Conservation (phyloP, 2,329 filamentous ascomycete genomes). For the Exophiala spinifera region DNA sequence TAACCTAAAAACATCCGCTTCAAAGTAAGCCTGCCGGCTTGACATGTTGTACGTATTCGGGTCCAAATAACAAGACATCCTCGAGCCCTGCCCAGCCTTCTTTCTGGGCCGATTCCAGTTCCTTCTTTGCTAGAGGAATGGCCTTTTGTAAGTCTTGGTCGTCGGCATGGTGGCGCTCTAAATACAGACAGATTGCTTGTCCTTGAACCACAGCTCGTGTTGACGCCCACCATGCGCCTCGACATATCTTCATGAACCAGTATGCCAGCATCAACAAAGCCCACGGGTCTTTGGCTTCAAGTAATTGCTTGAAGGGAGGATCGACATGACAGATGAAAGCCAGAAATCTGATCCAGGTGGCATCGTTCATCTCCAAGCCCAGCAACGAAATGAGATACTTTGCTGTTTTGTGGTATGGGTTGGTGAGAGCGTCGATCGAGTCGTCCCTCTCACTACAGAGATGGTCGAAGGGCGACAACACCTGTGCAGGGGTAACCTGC, state of each 20-base stretch:
- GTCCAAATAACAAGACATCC: neutral
- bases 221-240: slow-evolving; percentile 48
- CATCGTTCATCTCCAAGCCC: slow-evolving; percentile 35
- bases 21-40: too few species aligned
- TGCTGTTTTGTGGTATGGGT: slow-evolving; percentile 39
- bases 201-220: slow-evolving; percentile 49
- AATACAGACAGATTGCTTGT: slow-evolving; percentile 47
- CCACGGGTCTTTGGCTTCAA: slow-evolving; percentile 51
- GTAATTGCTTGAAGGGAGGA: slow-evolving; percentile 43
- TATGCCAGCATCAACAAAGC: slow-evolving; percentile 56
- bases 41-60: neutral
- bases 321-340: slow-evolving; percentile 48
- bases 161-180: slow-evolving; percentile 35
- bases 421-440: slow-evolving; percentile 13
- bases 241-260: slow-evolving; percentile 53
- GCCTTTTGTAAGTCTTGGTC: slow-evolving; percentile 7
- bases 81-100: slow-evolving; percentile 17
- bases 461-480: slow-evolving; percentile 18
- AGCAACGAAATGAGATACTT: slow-evolving; percentile 37
- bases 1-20: too few species aligned
- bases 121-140: slow-evolving; percentile 4
- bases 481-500: neutral
- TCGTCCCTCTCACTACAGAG: slow-evolving; percentile 7
- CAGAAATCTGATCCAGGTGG: slow-evolving; percentile 47
- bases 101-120: slow-evolving; percentile 9